Conservation (phyloP, 148 eudicot genomes). For the Silene uniflora region DNA sequence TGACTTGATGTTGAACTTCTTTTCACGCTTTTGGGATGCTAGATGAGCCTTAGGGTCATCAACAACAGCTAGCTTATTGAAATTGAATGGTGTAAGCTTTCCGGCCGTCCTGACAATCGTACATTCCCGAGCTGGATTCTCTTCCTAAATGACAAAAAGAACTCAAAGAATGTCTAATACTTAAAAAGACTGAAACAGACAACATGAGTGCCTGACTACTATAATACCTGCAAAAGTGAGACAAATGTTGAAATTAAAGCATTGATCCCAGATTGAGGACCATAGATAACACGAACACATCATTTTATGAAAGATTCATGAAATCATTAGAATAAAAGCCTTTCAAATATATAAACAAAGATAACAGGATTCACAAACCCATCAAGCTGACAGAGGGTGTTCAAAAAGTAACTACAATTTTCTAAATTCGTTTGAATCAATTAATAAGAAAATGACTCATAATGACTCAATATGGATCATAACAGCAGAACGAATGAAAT, state of each 20-base stretch:
- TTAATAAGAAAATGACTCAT: too few species aligned
- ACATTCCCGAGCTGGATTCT: slow-evolving; percentile 92
- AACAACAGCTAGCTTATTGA: slow-evolving; percentile 67
- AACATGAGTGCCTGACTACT: neutral
- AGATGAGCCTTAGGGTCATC: slow-evolving; percentile 43
- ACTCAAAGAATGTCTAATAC: neutral
- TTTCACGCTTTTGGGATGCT: slow-evolving; percentile 74
- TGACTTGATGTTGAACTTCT: slow-evolving; percentile 67
- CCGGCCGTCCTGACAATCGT: slow-evolving; percentile 96
- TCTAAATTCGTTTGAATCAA: too few species aligned
- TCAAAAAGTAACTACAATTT: too few species aligned
- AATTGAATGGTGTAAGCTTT: slow-evolving; percentile 84
- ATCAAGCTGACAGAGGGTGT: slow-evolving; percentile 66
- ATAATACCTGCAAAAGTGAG: slow-evolving; percentile 68
- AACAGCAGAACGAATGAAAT: too few species aligned
- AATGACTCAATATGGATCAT: too few species aligned
- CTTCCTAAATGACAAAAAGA: slow-evolving; percentile 48
- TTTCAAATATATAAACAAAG: neutral
- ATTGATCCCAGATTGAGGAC: slow-evolving; percentile 71
- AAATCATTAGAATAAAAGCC: neutral
- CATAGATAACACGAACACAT: slow-evolving; percentile 31
- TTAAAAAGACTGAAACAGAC: neutral
- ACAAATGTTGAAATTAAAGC: slow-evolving; percentile 84
- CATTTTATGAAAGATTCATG: neutral
- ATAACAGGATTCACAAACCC: slow-evolving; percentile 47